Evolutionary conservation across 352 stramenopile genomes (phyloP), one percentile per base, ranked within the genome.

Genomic region (Phytophthora palmivora): DNA sequence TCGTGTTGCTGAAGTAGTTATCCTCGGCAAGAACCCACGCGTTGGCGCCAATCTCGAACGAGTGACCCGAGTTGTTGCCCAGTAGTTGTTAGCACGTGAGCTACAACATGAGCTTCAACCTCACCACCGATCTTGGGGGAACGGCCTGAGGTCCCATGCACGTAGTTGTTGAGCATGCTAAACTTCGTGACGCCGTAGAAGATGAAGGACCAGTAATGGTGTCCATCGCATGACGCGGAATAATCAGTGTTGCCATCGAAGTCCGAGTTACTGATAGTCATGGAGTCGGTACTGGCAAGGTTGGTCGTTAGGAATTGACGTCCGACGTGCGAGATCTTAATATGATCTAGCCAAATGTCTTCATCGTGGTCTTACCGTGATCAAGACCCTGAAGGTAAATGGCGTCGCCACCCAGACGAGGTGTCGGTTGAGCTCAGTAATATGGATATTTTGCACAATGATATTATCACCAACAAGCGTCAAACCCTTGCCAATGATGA

Each of bases 371-470:
- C 24, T 28, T 28, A 6, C 24, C 24, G 24, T 28, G 24, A 6
- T 28, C 24, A 28, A 28, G 24, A 28, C 24, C 37, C 33, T 67
- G 57, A 12, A 73, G 53, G 47, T 69, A 69, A 28, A 75, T 75
- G 39, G 61, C 67, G 9, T 75, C 67, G 3, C 67, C 67, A 5
- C 67, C 67, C 67, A 75, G 30, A 85, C 68, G 1, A 79, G 26
- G 43, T 83, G 73, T 15, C 53, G 76, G 71, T 83, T 85, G 16
- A 84, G 50, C 51, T 84, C 63, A 6, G 70, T 82, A 53, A 84
- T 78, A 60, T 84, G 63, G 38, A 84, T 55, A 43, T 84, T 82
- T 43, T 84, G 73, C 18, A 84, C 26, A 19, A 84, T 84, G 33
- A 84, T 70, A 48, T 82, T 84, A 47, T 74, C 22, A 30, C 73